These are phyloP conservation scores for Gossypium stocksii DNA, from an alignment of 345 rosid genomes.

Conservation along the genomic window DNA sequence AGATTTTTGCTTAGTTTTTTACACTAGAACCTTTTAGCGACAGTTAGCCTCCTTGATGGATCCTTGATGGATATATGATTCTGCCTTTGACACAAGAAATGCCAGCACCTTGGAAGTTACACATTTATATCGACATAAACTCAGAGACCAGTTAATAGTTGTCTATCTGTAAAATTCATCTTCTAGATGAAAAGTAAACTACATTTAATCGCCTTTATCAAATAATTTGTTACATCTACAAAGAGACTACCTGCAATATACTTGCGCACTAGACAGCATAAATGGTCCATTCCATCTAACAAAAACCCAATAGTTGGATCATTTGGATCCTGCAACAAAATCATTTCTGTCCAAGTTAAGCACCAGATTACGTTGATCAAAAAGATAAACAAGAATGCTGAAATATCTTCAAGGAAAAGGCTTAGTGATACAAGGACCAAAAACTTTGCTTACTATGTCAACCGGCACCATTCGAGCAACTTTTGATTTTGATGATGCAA, in stretches of 20 bases:
- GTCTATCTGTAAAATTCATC: not conserved
- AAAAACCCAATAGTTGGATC: slow-evolving; percentile 98
- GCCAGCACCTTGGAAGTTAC: slow-evolving; percentile 1
- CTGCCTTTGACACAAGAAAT: slow-evolving; percentile 1
- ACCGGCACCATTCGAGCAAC: slow-evolving; percentile 65
- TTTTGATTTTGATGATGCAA: slow-evolving; percentile 81
- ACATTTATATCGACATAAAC: not conserved
- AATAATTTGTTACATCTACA: not conserved
- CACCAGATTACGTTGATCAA: not conserved
- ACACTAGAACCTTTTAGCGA: not conserved
- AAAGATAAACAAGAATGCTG: not conserved
- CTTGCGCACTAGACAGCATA: slow-evolving; percentile 95
- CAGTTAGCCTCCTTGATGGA: slow-evolving; percentile 4
- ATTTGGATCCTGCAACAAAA: slow-evolving; percentile 75
- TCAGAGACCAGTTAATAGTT: not conserved
- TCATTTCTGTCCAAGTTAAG: slow-evolving; percentile 17
- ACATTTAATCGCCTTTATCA: not conserved
- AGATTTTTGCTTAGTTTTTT: not conserved
- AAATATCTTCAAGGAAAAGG: slow-evolving; percentile 8
- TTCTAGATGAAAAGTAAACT: slow-evolving; percentile 14
- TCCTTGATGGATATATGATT: not conserved
- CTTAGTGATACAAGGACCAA: not conserved
- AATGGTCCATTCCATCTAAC: slow-evolving; percentile 91
- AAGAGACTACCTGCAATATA: slow-evolving; percentile 74
- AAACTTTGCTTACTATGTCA: slow-evolving; percentile 56